Evolutionary conservation across 768 basidiomycete species (phyloP).

Genomic region (Clitopilus hobsonii): DNA sequence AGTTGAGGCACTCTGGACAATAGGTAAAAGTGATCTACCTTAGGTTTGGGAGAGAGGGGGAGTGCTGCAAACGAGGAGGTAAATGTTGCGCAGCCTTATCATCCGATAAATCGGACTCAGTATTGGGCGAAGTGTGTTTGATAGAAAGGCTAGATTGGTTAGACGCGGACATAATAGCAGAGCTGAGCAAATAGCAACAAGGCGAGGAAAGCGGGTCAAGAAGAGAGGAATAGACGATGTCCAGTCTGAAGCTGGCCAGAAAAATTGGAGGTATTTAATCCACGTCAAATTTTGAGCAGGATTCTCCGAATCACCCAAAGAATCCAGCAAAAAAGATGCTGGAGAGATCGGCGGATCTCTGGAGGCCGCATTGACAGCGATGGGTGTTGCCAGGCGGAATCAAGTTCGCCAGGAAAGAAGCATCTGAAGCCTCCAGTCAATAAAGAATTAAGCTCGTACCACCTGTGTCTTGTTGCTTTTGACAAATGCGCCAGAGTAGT

Average conservation of each 20-base stretch:
- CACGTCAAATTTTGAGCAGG: constrained; percentile 35
- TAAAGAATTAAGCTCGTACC: background rate
- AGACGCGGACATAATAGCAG: constrained; percentile 20
- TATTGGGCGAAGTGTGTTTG: constrained; percentile 5
- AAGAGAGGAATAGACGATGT: constrained; percentile 19
- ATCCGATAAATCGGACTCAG: background rate
- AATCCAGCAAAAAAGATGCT: background rate
- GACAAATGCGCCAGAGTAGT: background rate
- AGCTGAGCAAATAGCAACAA: constrained; percentile 23
- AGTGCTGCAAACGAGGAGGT: constrained; percentile 53
- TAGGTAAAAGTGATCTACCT: constrained; percentile 33
- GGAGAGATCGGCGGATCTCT: constrained; percentile 29
- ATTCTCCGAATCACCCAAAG: constrained; percentile 16
- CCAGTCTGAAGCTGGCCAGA: constrained; percentile 26
- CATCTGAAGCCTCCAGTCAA: constrained; percentile 4
- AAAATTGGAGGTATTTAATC: constrained; percentile 39
- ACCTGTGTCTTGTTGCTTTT: background rate
- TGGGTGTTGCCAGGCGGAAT: constrained; percentile 32
- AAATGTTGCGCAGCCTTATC: constrained; percentile 18
- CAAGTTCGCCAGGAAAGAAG: constrained; percentile 15
- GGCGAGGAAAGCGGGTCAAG: constrained; percentile 27
- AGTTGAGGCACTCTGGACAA: background rate
- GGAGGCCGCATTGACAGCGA: constrained; percentile 31
- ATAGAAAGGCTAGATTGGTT: constrained; percentile 18
- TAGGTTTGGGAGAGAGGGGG: constrained; percentile 69